phyloP scores from a whole-genome alignment of 441 rosid genomes.

The Pelargonium myrrhifolium region DNA sequence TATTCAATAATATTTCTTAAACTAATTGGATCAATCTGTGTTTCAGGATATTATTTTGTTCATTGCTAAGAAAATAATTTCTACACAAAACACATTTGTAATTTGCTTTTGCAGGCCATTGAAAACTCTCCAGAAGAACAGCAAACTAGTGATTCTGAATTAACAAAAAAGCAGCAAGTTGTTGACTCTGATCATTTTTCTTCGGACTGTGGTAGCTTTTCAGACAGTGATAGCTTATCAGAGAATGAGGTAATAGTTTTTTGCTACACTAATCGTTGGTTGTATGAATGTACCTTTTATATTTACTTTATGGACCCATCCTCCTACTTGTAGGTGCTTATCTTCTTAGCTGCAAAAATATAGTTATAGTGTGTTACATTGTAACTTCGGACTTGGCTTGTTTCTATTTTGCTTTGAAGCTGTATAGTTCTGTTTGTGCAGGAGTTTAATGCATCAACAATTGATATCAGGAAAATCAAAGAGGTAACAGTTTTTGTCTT shows the following conservation, averaged over 20 bases:
- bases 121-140: constrained; percentile 10
- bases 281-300: neutral
- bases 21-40: neutral
- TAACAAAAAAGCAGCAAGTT: neutral
- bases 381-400: too few species aligned
- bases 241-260: constrained; percentile 6
- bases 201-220: constrained; percentile 15
- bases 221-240: constrained; percentile 4
- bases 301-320: neutral
- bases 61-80: neutral
- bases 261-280: neutral
- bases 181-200: neutral
- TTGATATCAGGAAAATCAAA: neutral
- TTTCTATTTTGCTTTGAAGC: too few species aligned
- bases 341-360: neutral
- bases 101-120: constrained; percentile 3
- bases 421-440: neutral
- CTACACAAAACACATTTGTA: neutral
- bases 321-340: neutral
- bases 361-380: neutral
- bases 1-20: neutral
- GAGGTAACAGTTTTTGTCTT: neutral
- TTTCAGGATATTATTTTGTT: neutral
- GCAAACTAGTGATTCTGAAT: constrained; percentile 8
- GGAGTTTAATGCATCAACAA: neutral